These are phyloP conservation scores for Pyrenochaeta sp. DNA, from an alignment of 2,329 filamentous ascomycete species.

Conservation along the genomic window DNA sequence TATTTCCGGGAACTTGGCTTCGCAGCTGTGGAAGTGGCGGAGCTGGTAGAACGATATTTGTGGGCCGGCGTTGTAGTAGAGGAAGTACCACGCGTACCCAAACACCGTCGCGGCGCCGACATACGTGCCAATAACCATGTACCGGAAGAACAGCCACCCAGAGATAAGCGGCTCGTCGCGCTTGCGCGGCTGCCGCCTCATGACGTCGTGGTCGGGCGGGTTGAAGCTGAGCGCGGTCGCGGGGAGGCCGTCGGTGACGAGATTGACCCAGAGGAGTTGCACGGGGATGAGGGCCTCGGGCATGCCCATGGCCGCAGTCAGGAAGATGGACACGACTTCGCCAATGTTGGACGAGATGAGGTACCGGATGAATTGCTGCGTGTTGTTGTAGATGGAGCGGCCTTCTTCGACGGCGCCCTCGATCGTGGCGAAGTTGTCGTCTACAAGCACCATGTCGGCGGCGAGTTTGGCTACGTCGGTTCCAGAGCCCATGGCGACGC, in stretches of 20 bases:
- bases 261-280: conserved; percentile 97
- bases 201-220: conserved; percentile 96
- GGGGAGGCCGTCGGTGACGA: conserved; percentile 95
- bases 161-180: conserved; percentile 91
- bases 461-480: conserved; percentile 97
- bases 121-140: conserved; percentile 94
- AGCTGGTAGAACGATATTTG: conserved; percentile 92
- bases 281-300: conserved; percentile 96
- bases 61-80: conserved; percentile 89
- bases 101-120: conserved; percentile 94
- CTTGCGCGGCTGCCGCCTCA: conserved; percentile 90
- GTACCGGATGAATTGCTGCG: conserved; percentile 98
- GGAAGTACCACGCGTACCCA: conserved; percentile 99
- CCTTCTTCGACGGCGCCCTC: conserved; percentile 96
- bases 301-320: conserved; percentile 96
- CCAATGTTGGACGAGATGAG: conserved; percentile 99
- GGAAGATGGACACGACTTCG: conserved; percentile 97
- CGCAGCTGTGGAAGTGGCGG: conserved; percentile 92
- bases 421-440: conserved; percentile 99
- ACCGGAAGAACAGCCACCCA: conserved; percentile 97
- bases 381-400: conserved; percentile 99
- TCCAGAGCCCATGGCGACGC: conserved; percentile 97
- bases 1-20: conserved; percentile 82
- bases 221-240: conserved; percentile 98
- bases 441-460: conserved; percentile 97